Conservation (phyloP, 2,329 filamentous ascomycete species). For the Fusarium cicatricum region DNA sequence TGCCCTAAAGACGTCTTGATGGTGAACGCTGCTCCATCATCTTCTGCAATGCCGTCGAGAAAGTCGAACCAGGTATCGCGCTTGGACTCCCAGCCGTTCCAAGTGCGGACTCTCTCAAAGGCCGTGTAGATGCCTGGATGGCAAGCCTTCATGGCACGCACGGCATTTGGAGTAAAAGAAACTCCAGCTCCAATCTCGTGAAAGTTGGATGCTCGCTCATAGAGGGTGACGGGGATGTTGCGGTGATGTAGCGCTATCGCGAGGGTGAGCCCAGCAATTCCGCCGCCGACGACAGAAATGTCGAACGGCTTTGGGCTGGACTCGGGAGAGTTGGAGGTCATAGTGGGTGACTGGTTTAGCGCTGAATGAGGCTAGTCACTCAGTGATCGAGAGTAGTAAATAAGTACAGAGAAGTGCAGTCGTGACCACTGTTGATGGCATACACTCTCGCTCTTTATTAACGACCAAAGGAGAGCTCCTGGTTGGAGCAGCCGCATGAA, state of each 20-base stretch:
- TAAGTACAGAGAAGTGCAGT: too few species aligned
- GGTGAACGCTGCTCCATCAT: slow-evolving; percentile 17
- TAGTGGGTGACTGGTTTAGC: background rate
- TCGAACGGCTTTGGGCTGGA: slow-evolving; percentile 27
- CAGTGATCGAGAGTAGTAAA: background rate
- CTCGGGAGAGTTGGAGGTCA: background rate
- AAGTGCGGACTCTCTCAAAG: slow-evolving; percentile 36
- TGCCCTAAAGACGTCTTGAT: slow-evolving; percentile 40
- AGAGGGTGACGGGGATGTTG: slow-evolving; percentile 53
- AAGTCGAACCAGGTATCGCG: slow-evolving; percentile 39
- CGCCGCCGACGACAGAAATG: slow-evolving; percentile 60
- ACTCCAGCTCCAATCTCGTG: slow-evolving; percentile 61
- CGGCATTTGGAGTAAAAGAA: slow-evolving; percentile 60
- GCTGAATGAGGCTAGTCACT: too few species aligned
- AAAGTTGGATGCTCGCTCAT: slow-evolving; percentile 54
- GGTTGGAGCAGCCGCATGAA: too few species aligned
- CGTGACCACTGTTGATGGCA: too few species aligned
- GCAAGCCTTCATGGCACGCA: slow-evolving; percentile 53
- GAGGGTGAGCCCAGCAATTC: slow-evolving; percentile 59
- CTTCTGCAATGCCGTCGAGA: slow-evolving; percentile 28
- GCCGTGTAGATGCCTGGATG: slow-evolving; percentile 49
- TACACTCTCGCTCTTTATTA: too few species aligned
- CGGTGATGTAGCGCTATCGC: slow-evolving; percentile 57
- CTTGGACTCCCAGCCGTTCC: slow-evolving; percentile 36
- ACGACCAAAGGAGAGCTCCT: too few species aligned